Percentiles rank a stretch among this genome's conserved stretches.
phyloP scores from a whole-genome alignment of 306 rosid genomes.

The Corylus americana region DNA sequence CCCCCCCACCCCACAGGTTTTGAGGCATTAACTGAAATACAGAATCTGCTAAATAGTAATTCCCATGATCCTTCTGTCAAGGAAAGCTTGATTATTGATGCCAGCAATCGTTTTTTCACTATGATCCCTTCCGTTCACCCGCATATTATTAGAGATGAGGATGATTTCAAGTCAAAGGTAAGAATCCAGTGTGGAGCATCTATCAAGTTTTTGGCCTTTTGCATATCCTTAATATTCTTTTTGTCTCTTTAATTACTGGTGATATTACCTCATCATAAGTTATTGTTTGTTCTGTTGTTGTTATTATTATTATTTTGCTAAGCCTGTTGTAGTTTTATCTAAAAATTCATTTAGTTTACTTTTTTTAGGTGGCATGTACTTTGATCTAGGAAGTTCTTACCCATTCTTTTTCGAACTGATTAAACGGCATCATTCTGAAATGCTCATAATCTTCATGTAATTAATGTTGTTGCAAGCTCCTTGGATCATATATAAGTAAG shows the following conservation, averaged over 20 bases:
- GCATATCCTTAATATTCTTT: slow-evolving; percentile 5
- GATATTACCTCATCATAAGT: not conserved
- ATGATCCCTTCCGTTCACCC: slow-evolving; percentile 95
- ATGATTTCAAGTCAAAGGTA: slow-evolving; percentile 89
- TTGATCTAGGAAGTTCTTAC: not conserved
- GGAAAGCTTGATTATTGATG: slow-evolving; percentile 90
- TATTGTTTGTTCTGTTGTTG: not conserved
- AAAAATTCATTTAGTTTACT: not conserved
- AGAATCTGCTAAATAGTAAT: slow-evolving; percentile 60
- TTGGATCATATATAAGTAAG: not conserved
- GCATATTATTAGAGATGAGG: slow-evolving; percentile 79
- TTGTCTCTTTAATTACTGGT: slow-evolving; percentile 21
- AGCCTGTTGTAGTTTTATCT: not conserved
- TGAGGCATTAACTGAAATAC: slow-evolving; percentile 93
- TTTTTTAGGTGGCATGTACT: not conserved
- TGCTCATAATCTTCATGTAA: not conserved
- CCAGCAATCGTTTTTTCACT: slow-evolving; percentile 96
- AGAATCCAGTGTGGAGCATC: not conserved
- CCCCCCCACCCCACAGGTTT: slow-evolving; percentile 46
- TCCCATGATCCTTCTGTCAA: slow-evolving; percentile 49
- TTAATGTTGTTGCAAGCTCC: not conserved
- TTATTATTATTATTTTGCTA: not conserved
- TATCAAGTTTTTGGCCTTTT: not conserved
- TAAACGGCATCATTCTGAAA: not conserved
- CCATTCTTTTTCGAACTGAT: not conserved